phyloP scores from a whole-genome alignment of 148 eudicot genomes.

The Polygonum maritimum region DNA sequence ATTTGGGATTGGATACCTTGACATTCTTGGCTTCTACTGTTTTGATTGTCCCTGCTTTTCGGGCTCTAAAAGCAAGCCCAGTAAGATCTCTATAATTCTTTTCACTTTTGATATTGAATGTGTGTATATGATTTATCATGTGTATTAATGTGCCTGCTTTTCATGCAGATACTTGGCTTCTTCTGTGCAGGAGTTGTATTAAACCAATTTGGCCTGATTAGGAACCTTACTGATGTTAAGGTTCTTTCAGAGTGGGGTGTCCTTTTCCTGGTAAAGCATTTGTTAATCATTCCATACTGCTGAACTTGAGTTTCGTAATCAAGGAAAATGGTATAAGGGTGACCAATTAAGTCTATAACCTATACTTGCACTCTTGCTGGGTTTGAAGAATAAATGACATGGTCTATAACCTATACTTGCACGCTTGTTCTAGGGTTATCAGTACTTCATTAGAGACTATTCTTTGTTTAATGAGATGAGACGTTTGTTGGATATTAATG shows the following conservation, averaged over 20 bases:
- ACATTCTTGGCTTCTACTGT: constrained; percentile 92
- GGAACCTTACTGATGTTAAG: constrained; percentile 90
- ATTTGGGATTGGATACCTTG: constrained; percentile 93
- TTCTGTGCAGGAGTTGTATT: constrained; percentile 92
- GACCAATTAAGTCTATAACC: background rate
- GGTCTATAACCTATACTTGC: background rate
- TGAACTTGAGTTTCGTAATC: background rate
- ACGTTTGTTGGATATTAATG: background rate
- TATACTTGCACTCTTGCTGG: background rate
- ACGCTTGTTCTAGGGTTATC: background rate
- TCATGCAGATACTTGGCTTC: constrained; percentile 88
- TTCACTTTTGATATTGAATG: background rate
- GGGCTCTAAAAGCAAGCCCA: constrained; percentile 75
- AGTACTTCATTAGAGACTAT: background rate
- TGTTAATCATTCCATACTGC: background rate
- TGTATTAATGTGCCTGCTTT: background rate
- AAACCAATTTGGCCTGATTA: constrained; percentile 85
- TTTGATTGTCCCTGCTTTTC: constrained; percentile 82
- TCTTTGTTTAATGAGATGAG: background rate
- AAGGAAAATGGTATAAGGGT: background rate
- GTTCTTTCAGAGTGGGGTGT: constrained; percentile 97
- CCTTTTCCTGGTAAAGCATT: constrained; percentile 70
- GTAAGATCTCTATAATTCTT: constrained; percentile 33
- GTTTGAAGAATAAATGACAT: background rate
- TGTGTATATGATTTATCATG: background rate